Base-by-base conservation (phyloP, 768 basidiomycete species). In the Bullera alba region DNA sequence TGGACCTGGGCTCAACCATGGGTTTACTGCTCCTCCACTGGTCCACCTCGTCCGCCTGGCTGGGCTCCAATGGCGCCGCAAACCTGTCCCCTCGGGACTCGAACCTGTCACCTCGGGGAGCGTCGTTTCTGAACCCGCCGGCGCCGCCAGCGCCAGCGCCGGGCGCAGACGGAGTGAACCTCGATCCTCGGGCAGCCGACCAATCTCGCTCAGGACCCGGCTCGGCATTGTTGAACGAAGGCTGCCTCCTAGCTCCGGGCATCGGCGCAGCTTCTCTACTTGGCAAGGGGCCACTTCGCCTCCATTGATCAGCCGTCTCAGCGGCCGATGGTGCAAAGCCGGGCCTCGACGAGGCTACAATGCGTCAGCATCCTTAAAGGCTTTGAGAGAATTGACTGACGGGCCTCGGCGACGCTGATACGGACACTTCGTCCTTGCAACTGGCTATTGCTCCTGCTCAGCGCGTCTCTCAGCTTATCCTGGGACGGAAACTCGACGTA, bases 341-440 rank as follows among this genome's bases (percentile, higher is more conserved):
- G 37, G 62, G 51, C 46, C 62, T 50, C 22, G 49, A 38, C 27
- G 56, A n/a, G n/a, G 54, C 60, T 53, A 30, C 14, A 39, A 27
- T 38, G 26, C n/a, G 80, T 76, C 57, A 22, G 56, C 46, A 23
- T 54, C 28, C 4, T 46, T 35, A 14, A 54, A 52, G 19, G 58
- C 58, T 10, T 39, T 39, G 37, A 8, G 37, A 63, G 47, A 26
- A 53, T 46, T 37, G n/a, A 81, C 87, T 78, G 70, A 93, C 90
- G 88, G 60, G 92, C 85, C 69, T 97, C 95, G 7, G 95, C 95
- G 41, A 99, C 95, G 71, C 85, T 90, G 52, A 96, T 83, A 51
- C 95, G 81, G 55, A 99, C 77, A 17, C 78, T 81, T 51, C 95
- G 80, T 21, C 88, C 87, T 19, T 83, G 81, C 41, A 97, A 77